Conservation (phyloP, 192 early-diverging fungal genomes). For the Chytriomyces sp. region DNA sequence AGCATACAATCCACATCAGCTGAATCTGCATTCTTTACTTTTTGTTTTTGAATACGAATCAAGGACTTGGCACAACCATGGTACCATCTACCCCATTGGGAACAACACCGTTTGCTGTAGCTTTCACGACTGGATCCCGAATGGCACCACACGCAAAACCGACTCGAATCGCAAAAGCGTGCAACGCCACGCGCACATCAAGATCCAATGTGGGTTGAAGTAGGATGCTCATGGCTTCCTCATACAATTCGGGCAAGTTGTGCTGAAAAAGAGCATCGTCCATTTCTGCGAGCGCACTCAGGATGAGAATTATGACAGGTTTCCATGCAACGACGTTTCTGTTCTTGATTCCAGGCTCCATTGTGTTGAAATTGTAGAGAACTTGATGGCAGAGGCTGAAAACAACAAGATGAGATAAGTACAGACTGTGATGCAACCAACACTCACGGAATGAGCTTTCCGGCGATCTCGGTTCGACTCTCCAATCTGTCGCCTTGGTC, state of each 20-base stretch:
- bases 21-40: neutral
- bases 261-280: conserved; percentile 55
- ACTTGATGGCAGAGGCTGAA: conserved; percentile 58
- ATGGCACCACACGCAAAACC: conserved; percentile 37
- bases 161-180: conserved; percentile 50
- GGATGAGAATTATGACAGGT: conserved; percentile 50
- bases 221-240: conserved; percentile 48
- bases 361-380: conserved; percentile 50
- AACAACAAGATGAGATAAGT: too few relatives aligned
- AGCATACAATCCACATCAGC: neutral
- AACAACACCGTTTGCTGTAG: neutral
- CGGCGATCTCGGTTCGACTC: conserved; percentile 54
- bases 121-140: conserved; percentile 76
- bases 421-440: neutral
- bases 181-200: conserved; percentile 52
- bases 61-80: too few relatives aligned
- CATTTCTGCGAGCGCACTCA: conserved; percentile 49
- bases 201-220: conserved; percentile 43
- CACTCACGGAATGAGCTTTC: conserved; percentile 49
- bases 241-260: conserved; percentile 51
- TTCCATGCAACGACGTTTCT: conserved; percentile 65
- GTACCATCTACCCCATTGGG: too few relatives aligned
- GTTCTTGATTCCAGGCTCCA: conserved; percentile 56
- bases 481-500: conserved; percentile 38
- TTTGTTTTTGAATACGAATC: too few relatives aligned